Conservation (phyloP, 148 eudicot species). For the Vaccinium myrtillus region DNA sequence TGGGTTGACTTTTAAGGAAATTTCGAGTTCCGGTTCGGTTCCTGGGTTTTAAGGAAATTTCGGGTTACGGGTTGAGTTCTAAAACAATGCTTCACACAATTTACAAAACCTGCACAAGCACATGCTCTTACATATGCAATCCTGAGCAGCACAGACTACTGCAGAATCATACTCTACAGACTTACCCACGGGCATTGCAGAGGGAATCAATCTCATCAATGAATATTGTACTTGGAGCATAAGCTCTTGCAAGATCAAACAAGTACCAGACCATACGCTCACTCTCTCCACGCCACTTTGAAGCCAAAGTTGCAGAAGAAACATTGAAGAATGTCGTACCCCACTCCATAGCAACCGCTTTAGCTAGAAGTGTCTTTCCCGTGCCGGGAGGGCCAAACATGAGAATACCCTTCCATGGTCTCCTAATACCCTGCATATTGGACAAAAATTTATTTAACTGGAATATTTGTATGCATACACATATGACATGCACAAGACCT, state of each 20-base stretch:
- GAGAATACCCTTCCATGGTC: constrained; percentile 98
- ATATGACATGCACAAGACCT: background rate
- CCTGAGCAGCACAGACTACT: background rate
- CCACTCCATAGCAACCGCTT: constrained; percentile 98
- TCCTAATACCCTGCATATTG: constrained; percentile 74
- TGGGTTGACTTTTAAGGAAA: no score
- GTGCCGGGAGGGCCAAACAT: constrained; percentile 99
- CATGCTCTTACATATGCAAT: constrained; percentile 1
- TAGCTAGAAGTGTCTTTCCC: constrained; percentile 96
- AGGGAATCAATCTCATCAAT: constrained; percentile 99
- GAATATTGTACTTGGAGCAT: constrained; percentile 98
- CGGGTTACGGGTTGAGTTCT: no score
- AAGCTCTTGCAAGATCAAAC: constrained; percentile 97
- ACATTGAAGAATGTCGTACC: constrained; percentile 98
- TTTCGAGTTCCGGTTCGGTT: no score
- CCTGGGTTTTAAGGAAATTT: no score
- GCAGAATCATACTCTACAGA: background rate
- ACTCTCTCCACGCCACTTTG: constrained; percentile 99
- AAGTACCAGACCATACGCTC: constrained; percentile 94
- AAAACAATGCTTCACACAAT: no score
- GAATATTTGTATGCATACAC: background rate
- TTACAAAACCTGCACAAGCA: no score
- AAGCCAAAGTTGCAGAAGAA: constrained; percentile 96
- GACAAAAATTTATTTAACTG: background rate
- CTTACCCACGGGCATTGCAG: constrained; percentile 95